Conservation (phyloP, 2,329 filamentous ascomycete genomes). For the Clarireedia sp. region DNA sequence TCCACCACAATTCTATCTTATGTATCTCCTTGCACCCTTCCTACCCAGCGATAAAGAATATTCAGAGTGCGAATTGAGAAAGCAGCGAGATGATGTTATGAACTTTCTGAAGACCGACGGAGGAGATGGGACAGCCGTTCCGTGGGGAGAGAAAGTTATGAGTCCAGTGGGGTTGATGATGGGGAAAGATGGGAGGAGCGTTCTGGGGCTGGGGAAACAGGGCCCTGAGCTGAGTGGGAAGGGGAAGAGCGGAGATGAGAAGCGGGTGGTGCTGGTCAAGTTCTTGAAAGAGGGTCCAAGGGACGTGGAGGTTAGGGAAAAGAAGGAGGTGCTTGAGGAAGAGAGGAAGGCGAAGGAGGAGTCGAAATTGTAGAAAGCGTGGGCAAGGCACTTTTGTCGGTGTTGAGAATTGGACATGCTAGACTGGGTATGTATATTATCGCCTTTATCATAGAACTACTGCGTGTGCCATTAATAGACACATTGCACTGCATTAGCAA, state of each 20-base stretch:
- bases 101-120: constrained; percentile 42
- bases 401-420: too few species aligned
- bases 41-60: constrained; percentile 30
- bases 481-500: too few species aligned
- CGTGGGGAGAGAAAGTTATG: constrained; percentile 55
- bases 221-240: constrained; percentile 45
- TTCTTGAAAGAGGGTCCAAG: constrained; percentile 44
- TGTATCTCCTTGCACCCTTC: constrained; percentile 49
- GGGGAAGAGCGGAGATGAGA: constrained; percentile 46
- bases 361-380: neutral
- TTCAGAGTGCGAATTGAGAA: constrained; percentile 30
- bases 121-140: constrained; percentile 32
- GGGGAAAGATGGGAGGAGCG: constrained; percentile 41
- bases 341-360: constrained; percentile 35
- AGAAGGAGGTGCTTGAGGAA: constrained; percentile 38
- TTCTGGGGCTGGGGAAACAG: constrained; percentile 51
- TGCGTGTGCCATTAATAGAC: too few species aligned
- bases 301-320: constrained; percentile 44
- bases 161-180: constrained; percentile 43
- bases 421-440: too few species aligned
- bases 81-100: constrained; percentile 45
- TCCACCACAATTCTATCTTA: constrained; percentile 78
- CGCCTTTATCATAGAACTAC: too few species aligned
- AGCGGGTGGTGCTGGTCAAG: constrained; percentile 50
- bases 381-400: too few species aligned